Conservation (phyloP, 192 early-diverging fungal genomes). For the Podila horticola region DNA sequence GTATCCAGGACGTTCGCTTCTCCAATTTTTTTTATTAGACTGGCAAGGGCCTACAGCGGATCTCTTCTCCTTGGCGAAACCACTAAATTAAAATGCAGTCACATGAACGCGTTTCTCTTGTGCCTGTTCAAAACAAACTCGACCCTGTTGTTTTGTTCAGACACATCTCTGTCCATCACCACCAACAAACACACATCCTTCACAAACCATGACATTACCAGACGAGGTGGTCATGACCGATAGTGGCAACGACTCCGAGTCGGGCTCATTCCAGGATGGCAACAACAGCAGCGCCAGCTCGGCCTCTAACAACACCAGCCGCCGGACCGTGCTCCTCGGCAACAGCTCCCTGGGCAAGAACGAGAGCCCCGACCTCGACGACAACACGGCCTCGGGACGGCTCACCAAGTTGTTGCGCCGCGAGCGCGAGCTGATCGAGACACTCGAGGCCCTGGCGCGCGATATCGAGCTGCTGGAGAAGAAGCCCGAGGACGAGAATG, state of each 20-base stretch:
- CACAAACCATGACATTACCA: slow-evolving; percentile 24
- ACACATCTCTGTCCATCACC: too few relatives aligned
- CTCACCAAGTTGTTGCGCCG: slow-evolving; percentile 29
- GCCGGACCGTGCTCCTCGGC: background rate
- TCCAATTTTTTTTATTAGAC: too few relatives aligned
- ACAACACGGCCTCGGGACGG: slow-evolving; percentile 20
- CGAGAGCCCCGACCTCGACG: background rate
- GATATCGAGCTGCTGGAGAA: slow-evolving; percentile 38
- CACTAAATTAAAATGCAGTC: too few relatives aligned
- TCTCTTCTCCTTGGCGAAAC: too few relatives aligned
- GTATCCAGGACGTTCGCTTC: too few relatives aligned
- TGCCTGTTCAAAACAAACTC: too few relatives aligned
- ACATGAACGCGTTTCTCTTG: too few relatives aligned
- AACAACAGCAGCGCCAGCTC: background rate
- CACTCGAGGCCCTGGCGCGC: slow-evolving; percentile 26
- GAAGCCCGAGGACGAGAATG: background rate
- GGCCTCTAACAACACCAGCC: background rate
- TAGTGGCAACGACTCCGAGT: slow-evolving; percentile 50
- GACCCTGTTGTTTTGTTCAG: too few relatives aligned
- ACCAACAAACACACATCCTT: background rate
- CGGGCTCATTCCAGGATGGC: slow-evolving; percentile 22
- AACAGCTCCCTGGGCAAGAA: background rate
- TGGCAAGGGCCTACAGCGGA: too few relatives aligned
- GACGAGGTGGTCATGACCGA: slow-evolving; percentile 49
- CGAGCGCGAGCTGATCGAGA: slow-evolving; percentile 44